Conservation (phyloP, 2,329 filamentous ascomycete species). For the Penicillium aurantiogriseum region DNA sequence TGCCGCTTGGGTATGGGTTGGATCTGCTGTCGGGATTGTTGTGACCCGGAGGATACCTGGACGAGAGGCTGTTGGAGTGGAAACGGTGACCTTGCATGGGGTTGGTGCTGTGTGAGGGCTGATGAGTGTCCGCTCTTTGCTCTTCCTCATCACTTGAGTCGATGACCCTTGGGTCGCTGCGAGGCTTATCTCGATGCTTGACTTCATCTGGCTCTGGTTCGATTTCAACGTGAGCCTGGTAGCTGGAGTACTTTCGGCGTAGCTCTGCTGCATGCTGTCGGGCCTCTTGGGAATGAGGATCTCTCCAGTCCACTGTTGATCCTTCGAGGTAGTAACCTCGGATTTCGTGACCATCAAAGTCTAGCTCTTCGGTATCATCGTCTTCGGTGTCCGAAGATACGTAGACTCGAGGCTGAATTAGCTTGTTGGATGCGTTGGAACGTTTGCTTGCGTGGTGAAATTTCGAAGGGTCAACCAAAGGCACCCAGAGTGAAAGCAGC, state of each 20-base stretch:
- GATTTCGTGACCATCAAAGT: constrained; percentile 26
- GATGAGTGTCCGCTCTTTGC: constrained; percentile 9
- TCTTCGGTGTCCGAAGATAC: constrained; percentile 26
- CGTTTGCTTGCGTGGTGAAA: constrained; percentile 8
- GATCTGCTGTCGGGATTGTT: constrained; percentile 8
- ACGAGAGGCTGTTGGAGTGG: constrained; percentile 18
- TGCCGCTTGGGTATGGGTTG: constrained; percentile 11
- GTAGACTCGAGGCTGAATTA: constrained; percentile 12
- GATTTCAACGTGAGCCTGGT: constrained; percentile 40
- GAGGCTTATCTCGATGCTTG: constrained; percentile 6
- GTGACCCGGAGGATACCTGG: constrained; percentile 7
- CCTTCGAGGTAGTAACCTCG: constrained; percentile 38
- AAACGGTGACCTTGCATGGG: constrained; percentile 6
- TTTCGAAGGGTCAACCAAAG: constrained; percentile 26
- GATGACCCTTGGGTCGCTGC: neutral
- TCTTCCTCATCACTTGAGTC: constrained; percentile 20
- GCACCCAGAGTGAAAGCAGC: constrained; percentile 28
- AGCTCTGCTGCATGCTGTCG: constrained; percentile 30
- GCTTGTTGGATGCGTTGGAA: neutral
- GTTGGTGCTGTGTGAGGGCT: constrained; percentile 3
- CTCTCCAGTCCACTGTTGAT: constrained; percentile 36
- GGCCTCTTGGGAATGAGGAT: constrained; percentile 40
- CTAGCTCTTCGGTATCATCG: constrained; percentile 15
- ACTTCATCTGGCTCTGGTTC: constrained; percentile 29
- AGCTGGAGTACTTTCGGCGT: constrained; percentile 34